These are phyloP conservation scores for Gaeumannomyces sp. DNA, from an alignment of 2,329 filamentous ascomycete genomes.

Conservation along the genomic window DNA sequence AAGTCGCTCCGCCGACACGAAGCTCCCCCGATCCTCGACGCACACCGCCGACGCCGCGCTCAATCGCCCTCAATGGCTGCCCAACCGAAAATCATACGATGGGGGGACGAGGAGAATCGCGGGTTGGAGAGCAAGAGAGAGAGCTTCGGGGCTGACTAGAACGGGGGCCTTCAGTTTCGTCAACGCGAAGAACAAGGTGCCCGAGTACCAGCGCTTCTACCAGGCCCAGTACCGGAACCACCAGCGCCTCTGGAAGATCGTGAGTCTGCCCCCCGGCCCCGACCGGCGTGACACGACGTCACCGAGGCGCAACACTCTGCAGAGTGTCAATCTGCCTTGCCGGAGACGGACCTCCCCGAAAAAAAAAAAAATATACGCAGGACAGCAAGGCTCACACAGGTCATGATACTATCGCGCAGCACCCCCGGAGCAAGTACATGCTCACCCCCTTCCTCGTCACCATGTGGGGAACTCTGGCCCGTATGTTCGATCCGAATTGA, in stretches of 20 bases:
- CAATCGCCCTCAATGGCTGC: slow-evolving; percentile 8
- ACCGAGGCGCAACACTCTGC: slow-evolving; percentile 2
- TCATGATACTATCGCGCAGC: slow-evolving; percentile 34
- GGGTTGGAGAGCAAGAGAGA: not conserved
- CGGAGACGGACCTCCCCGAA: not conserved
- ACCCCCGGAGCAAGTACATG: slow-evolving; percentile 57
- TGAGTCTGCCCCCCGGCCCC: slow-evolving; percentile 37
- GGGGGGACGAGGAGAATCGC: not conserved
- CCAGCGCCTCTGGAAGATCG: slow-evolving; percentile 71
- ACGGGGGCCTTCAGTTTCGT: slow-evolving; percentile 40
- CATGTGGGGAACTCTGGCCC: slow-evolving; percentile 55
- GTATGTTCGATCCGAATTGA: slow-evolving; percentile 37
- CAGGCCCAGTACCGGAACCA: slow-evolving; percentile 65
- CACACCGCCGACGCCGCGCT: not conserved
- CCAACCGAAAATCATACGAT: slow-evolving; percentile 7
- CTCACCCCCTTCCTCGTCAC: slow-evolving; percentile 63
- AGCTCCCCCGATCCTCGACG: not conserved
- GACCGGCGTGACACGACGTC: not conserved
- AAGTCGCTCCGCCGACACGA: slow-evolving; percentile 1
- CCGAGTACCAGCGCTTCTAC: slow-evolving; percentile 67
- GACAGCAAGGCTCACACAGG: slow-evolving; percentile 17
- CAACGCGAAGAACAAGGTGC: slow-evolving; percentile 72
- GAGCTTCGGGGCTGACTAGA: not conserved
- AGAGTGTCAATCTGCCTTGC: not conserved
- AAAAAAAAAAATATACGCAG: slow-evolving; percentile 9